phyloP scores from a whole-genome alignment of 768 basidiomycete genomes.

The Boletus barrowsii region DNA sequence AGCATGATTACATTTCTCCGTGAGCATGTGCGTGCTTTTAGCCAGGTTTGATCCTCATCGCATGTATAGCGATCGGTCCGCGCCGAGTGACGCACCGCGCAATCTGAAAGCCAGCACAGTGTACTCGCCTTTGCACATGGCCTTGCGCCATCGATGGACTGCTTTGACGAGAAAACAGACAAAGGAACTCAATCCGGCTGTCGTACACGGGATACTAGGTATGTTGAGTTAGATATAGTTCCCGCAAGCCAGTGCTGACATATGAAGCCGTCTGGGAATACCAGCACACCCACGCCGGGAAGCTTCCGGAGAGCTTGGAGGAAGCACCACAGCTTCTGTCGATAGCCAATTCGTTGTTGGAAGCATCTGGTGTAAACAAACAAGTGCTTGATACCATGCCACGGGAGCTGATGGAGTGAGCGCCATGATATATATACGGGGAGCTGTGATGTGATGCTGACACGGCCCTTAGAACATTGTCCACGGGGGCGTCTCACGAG shows the following conservation, averaged over 20 bases:
- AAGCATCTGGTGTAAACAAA: conserved; percentile 65
- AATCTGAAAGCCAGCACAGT: conserved; percentile 55
- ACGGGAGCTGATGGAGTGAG: conserved; percentile 58
- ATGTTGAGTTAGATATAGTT: conserved; percentile 11
- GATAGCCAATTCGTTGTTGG: conserved; percentile 62
- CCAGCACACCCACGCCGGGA: conserved; percentile 53
- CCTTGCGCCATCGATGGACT: conserved; percentile 68
- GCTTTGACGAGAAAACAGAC: conserved; percentile 70
- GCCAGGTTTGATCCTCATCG: conserved; percentile 10
- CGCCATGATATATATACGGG: neutral
- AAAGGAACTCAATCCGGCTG: conserved; percentile 77
- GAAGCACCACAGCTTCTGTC: conserved; percentile 55
- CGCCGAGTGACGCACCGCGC: conserved; percentile 55
- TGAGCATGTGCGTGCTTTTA: conserved; percentile 40
- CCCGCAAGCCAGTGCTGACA: conserved; percentile 9
- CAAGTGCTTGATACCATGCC: conserved; percentile 60
- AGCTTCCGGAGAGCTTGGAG: conserved; percentile 51
- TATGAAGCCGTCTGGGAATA: conserved; percentile 79
- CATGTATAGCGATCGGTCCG: conserved; percentile 57
- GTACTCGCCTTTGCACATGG: conserved; percentile 63
- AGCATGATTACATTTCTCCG: conserved; percentile 84
- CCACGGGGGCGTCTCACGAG: conserved; percentile 72
- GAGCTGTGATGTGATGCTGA: neutral
- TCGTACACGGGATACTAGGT: conserved; percentile 75
- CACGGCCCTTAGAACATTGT: conserved; percentile 51